Base-by-base conservation (phyloP, 108 stramenopile species). In the Bacterosira constricta region DNA sequence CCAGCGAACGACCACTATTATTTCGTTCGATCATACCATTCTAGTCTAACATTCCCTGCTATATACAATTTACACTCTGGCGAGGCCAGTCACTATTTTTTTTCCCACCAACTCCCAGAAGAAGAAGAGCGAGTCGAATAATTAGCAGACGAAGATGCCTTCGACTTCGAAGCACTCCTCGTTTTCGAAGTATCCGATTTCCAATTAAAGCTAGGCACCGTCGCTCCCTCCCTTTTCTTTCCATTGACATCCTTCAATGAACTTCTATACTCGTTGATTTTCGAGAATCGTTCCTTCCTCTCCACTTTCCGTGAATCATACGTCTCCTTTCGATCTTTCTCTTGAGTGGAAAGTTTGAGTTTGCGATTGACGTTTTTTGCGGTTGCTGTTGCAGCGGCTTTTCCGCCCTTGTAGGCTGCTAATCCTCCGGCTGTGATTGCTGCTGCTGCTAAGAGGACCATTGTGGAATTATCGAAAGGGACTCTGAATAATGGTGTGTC, bases 391-490 rank as follows among this genome's bases (percentile, higher is more conserved):
- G 26, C 59, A 23, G 79, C 79, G 3, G 49, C 71, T 32, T 79
- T 71, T 10, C 79, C 79, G 21, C 79, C 79, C 32, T 79, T 66
- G 60, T 66, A 79, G 36, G 79, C 79, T 25, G 79, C 79, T 7
- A 79, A 56, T 54, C 79, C 50, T 1, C 79, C 70, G 31, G 79
- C 79, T 32, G 79, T 79, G 54, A 79, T 79, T 56, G 79, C 79
- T 18, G 79, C 79, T 27, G 79, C 79, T 56, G 61, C 71, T 0
- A 79, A 25, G 1, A 79, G 65, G 8, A 79, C 79, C 79, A 76
- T 76, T 5, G 26, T 30, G 21, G 6, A 29, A 11, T 12, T n/a
- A n/a, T n/a, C n/a, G n/a, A n/a, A n/a, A n/a, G n/a, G n/a, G n/a
- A n/a, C n/a, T n/a, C n/a, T n/a, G n/a, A n/a, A n/a, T n/a, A n/a